Conservation (phyloP, 1,284 basidiomycete genomes). For the Xerocomus nothofagi region DNA sequence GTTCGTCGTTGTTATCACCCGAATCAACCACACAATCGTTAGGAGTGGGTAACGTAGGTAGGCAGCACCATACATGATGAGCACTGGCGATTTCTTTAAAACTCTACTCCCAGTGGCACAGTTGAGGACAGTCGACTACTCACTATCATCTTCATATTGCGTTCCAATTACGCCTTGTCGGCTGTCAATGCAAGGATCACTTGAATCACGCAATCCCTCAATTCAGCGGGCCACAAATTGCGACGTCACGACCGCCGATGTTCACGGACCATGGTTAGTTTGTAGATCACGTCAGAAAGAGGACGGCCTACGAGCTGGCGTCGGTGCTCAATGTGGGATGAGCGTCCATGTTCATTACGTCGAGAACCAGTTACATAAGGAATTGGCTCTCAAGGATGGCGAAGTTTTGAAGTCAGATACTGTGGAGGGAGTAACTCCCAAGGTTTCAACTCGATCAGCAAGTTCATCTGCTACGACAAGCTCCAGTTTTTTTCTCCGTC, state of each 20-base stretch:
- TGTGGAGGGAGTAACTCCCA: background rate
- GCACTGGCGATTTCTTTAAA: conserved; percentile 84
- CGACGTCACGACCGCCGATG: conserved; percentile 71
- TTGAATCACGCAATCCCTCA: conserved; percentile 67
- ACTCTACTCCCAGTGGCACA: conserved; percentile 22
- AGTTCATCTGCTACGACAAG: conserved; percentile 69
- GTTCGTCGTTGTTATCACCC: conserved; percentile 56
- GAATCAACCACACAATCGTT: conserved; percentile 68
- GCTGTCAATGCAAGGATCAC: conserved; percentile 69
- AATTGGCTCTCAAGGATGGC: conserved; percentile 44
- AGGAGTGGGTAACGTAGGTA: conserved; percentile 96
- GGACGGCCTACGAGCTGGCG: conserved; percentile 87
- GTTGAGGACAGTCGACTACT: conserved; percentile 57
- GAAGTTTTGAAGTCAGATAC: conserved; percentile 24
- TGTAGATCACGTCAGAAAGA: conserved; percentile 84
- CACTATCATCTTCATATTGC: conserved; percentile 89
- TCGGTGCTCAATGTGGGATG: conserved; percentile 86
- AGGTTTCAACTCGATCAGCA: conserved; percentile 47
- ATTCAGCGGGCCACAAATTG: conserved; percentile 71
- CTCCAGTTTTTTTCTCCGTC: conserved; percentile 67
- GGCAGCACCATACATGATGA: conserved; percentile 90
- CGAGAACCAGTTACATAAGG: conserved; percentile 48
- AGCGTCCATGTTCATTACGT: conserved; percentile 84
- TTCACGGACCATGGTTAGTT: conserved; percentile 76
- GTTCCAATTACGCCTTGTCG: conserved; percentile 95